These are phyloP conservation scores for Lichtheimia hyalospora DNA, from an alignment of 371 early-diverging fungal species.

Conservation along the genomic window DNA sequence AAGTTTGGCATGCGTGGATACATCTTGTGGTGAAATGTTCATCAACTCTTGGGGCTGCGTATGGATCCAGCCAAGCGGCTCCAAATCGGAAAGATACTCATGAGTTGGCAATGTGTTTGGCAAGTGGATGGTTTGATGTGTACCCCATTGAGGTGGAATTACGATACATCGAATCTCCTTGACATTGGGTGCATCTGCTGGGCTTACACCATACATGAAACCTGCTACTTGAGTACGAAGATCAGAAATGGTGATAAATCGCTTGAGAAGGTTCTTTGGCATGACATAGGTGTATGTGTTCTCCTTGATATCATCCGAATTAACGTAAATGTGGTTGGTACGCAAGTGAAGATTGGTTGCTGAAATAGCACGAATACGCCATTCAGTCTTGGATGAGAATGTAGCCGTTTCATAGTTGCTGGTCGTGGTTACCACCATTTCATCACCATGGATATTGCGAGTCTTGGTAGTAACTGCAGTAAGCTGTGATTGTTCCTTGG, in stretches of 20 bases:
- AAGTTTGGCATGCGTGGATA: conserved; percentile 86
- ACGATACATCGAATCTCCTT: conserved; percentile 95
- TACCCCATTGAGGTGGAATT: conserved; percentile 97
- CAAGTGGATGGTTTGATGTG: conserved; percentile 90
- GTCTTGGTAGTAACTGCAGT: conserved; percentile 97
- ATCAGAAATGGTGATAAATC: conserved; percentile 94
- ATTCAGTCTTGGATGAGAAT: conserved; percentile 98
- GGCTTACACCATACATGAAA: conserved; percentile 93
- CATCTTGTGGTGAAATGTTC: conserved; percentile 90
- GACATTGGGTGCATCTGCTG: conserved; percentile 91
- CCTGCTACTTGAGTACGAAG: conserved; percentile 95
- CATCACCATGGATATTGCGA: conserved; percentile 96
- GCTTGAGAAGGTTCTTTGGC: conserved; percentile 95
- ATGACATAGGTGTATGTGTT: conserved; percentile 89
- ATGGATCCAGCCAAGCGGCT: conserved; percentile 98
- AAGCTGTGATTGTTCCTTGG: conserved; percentile 88
- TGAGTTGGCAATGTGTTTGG: conserved; percentile 89
- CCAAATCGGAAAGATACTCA: conserved; percentile 85
- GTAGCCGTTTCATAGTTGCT: conserved; percentile 95
- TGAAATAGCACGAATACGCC: conserved; percentile 96
- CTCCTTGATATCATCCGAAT: conserved; percentile 93
- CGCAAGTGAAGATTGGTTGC: conserved; percentile 92
- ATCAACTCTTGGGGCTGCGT: conserved; percentile 94
- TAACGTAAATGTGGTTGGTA: conserved; percentile 95
- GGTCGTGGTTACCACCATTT: conserved; percentile 97